phyloP scores from a whole-genome alignment of 768 basidiomycete genomes.

The Naganishia vaughanmartiniae region DNA sequence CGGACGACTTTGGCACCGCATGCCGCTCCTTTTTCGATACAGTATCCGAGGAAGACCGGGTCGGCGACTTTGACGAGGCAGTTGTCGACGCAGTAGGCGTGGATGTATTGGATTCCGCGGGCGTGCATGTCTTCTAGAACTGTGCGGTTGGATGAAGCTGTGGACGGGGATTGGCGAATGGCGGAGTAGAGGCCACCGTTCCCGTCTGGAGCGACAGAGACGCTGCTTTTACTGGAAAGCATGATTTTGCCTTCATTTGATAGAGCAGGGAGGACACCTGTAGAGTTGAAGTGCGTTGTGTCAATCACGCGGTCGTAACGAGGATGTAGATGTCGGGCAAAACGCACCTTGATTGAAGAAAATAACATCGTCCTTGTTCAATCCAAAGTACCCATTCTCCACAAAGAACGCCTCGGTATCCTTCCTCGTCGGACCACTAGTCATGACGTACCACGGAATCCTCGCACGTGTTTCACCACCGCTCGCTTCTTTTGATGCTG shows the following conservation, averaged over 20 bases:
- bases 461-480: constrained; percentile 57
- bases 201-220: constrained; percentile 96
- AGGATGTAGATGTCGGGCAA: background rate
- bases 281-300: background rate
- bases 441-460: constrained; percentile 99
- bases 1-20: constrained; percentile 96
- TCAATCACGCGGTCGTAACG: background rate
- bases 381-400: constrained; percentile 74
- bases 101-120: constrained; percentile 80
- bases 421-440: constrained; percentile 85
- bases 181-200: constrained; percentile 97
- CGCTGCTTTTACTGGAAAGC: constrained; percentile 69
- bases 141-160: constrained; percentile 65
- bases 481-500: constrained; percentile 42
- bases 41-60: constrained; percentile 93
- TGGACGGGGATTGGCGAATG: constrained; percentile 68
- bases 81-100: constrained; percentile 97
- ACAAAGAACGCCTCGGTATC: constrained; percentile 84
- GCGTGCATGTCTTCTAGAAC: constrained; percentile 78
- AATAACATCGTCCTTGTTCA: constrained; percentile 73
- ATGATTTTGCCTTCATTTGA: constrained; percentile 91
- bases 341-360: constrained; percentile 91
- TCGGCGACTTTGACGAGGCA: constrained; percentile 96
- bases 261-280: constrained; percentile 92
- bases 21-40: constrained; percentile 80